Base-by-base conservation (phyloP, 2,329 filamentous ascomycete genomes). In the Epichloe gansuensis region DNA sequence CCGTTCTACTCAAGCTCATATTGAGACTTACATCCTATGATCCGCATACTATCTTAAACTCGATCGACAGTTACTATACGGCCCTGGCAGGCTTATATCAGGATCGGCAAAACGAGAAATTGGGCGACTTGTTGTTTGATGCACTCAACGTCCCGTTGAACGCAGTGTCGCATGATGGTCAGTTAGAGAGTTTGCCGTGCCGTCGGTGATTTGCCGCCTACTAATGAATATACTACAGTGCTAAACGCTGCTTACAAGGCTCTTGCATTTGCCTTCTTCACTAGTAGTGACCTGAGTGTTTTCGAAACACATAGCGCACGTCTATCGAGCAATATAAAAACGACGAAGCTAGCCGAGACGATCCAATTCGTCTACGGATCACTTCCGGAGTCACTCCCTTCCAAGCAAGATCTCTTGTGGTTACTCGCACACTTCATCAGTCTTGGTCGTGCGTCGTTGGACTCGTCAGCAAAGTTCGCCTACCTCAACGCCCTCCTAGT, bases 361-460 rank as follows among this genome's bases (percentile, higher is more conserved):
- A 71, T 80, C 9, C 59, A 69, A 15, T 56, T 64, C 12, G 60
- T 62, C 2, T 69, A 72, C 46, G 57, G 61, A 2, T 59, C 60
- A 2, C 54, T 60, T 2, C 53, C 62, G 5, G 53, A 61, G 11
- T 47, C 53, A 1, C 54, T 59, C 2, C 57, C 60, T 12, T 62
- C 67, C 1, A 68, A 68, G 39, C 67, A 73, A 41, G 66, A 68
- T 9, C 74, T 80, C 39, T 65, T 88, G 40, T 84, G 82, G 74
- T 72, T 87, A 31, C 68, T 89, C 31, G 76, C 85, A 13, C 81
- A 86, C 59, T 84, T 84, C 56, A 76, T 87, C 54, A 74, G 77
- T 49, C 64, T 85, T 12, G 74, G 75, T 49, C 69, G 70, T 51
- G 66, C 64, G 9, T 67, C 66, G 45, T 58, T 59, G 13, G 61